Base-by-base conservation (phyloP, 257 asterid genomes). In the Rauvolfia tetraphylla region DNA sequence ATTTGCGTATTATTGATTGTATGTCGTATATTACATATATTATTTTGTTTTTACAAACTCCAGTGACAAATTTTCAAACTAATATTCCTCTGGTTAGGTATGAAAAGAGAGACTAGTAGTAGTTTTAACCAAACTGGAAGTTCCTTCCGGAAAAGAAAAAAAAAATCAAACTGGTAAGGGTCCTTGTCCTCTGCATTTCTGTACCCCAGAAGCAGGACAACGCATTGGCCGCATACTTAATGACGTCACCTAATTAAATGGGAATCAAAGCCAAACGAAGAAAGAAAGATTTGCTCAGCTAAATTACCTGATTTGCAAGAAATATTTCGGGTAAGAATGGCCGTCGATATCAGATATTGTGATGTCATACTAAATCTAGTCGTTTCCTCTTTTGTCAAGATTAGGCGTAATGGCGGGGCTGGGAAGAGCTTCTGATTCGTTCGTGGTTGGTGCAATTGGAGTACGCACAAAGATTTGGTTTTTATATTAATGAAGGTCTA, bases 401-500 rank as follows among this genome's bases (percentile, higher is more conserved):
- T 57, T 39, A 22, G 53, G 53, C 7, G 7, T 9, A 46, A 46
- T 9, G 1, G 14, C 1, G 14, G 10, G 51, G 51, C 51, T 1
- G 51, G 6, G 14, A 2, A 9, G 17, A 9, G 0, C 2, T 10
- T 2, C 0, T 46, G 8, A 18, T 51, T 27, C 6, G 41, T 58
- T 57, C 53, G 58, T 58, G 5, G 29, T 38, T 57, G n/a, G 25
- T 48, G 14, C 10, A 49, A 20, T 27, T 25, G 10, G 75, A 34
- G 75, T 18, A 46, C 13, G 54, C 10, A n/a, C n/a, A n/a, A n/a
- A 38, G 25, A 36, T 41, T 1, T 1, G 31, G 3, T n/a, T n/a
- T 13, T 39, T 39, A 54, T 44, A 39, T 49, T 53, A 7, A 38
- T 73, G 36, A 73, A 54, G 39, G 76, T 33, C 76, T 23, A 73